Evolutionary conservation across 2,329 filamentous ascomycete genomes (phyloP).

Genomic region (Didymella exigua): DNA sequence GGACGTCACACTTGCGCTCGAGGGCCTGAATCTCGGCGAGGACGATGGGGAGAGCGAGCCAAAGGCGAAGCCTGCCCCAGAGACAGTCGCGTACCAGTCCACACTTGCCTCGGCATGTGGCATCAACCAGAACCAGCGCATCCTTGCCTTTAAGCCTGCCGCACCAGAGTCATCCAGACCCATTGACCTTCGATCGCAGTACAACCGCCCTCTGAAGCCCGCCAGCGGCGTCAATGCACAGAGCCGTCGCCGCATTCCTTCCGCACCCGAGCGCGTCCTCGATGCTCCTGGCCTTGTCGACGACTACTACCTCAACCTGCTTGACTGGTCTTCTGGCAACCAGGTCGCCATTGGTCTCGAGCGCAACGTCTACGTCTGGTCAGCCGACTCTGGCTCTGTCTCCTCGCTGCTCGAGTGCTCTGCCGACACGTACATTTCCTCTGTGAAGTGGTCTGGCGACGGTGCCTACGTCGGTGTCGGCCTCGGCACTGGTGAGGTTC

Average conservation of each 20-base stretch:
- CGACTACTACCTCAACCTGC: slow-evolving; percentile 98
- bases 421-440: slow-evolving; percentile 93
- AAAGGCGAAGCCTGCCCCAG: slow-evolving; percentile 81
- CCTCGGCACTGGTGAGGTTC: slow-evolving; percentile 91
- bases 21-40: slow-evolving; percentile 78
- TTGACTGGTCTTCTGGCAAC: slow-evolving; percentile 98
- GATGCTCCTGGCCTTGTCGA: slow-evolving; percentile 96
- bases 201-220: slow-evolving; percentile 92
- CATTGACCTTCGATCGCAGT: slow-evolving; percentile 95
- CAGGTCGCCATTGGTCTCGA: slow-evolving; percentile 98
- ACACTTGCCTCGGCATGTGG: slow-evolving; percentile 90
- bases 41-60: slow-evolving; percentile 65
- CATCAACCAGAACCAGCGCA: slow-evolving; percentile 90
- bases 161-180: slow-evolving; percentile 98
- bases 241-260: slow-evolving; percentile 88
- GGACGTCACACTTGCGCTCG: slow-evolving; percentile 75
- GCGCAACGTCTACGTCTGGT: slow-evolving; percentile 98
- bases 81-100: slow-evolving; percentile 88
- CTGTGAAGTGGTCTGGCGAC: slow-evolving; percentile 98
- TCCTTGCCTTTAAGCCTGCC: slow-evolving; percentile 97
- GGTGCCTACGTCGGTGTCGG: slow-evolving; percentile 96
- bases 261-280: slow-evolving; percentile 92
- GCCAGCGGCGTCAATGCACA: slow-evolving; percentile 76
- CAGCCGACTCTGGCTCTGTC: slow-evolving; percentile 88
- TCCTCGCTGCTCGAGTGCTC: slow-evolving; percentile 86